Evolutionary conservation across 257 asterid species (phyloP), one percentile per base, ranked within the genome.

Genomic region (Cynanchum wilfordii): DNA sequence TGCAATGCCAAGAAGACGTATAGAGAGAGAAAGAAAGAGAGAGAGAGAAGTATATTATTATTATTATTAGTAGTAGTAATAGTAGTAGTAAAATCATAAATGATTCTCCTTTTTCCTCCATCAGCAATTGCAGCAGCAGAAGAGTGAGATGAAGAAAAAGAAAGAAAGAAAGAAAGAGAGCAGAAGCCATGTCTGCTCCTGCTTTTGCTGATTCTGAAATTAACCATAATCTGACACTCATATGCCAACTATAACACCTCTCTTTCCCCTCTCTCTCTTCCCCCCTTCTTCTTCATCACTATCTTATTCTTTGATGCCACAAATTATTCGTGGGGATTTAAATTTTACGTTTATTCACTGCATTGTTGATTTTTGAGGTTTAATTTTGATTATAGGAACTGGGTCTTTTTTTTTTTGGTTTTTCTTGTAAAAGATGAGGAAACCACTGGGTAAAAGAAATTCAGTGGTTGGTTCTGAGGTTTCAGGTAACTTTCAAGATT

Each of bases 401-500:
- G 70, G 59, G 68, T 25, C 63, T 33, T 51, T 54, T 25, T 7
- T 33, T 33, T 33, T n/a, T n/a, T n/a, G n/a, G 22, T 29, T 29
- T 15, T 38, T 17, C 45, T 45, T 51, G 56, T n/a, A 17, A 50
- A 59, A 64, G 67, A 81, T 77, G 84, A 74, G 77, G 57, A 81
- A 74, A 24, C 72, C 74, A 38, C 76, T 70, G 73, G 75, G 79
- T 4, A 68, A 45, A 74, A 63, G 60, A 79, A 40, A 66, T 77
- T 74, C 77, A 70, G 77, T 73, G 55, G 75, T 44, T 54, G 79
- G 73, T 50, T 40, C 81, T 45, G 71, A 70, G 57, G 66, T 65
- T n/a, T 74, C 85, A 74, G 85, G 85, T 81, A 74, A 19, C 13
- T 66, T 45, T 42, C 6, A 20, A 50, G 47, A 10, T 42, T 42